Evolutionary conservation across 2,329 filamentous ascomycete species (phyloP).

Genomic region (Zalaria sp.): DNA sequence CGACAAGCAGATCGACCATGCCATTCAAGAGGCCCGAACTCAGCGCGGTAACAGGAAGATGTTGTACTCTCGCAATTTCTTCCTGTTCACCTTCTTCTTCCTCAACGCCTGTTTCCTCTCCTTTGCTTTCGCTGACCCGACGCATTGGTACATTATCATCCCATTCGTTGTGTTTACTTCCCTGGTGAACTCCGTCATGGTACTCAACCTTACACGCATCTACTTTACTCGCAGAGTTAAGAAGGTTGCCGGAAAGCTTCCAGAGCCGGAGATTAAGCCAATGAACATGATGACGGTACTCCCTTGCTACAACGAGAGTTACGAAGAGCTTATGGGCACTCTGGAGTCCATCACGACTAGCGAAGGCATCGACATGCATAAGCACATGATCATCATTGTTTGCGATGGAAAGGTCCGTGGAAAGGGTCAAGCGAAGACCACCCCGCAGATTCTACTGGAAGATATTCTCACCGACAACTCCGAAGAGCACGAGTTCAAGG

Average conservation of each 20-base stretch:
- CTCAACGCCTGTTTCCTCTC: not conserved
- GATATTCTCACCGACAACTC: slow-evolving; percentile 28
- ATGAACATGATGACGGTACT: slow-evolving; percentile 27
- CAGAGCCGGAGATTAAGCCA: slow-evolving; percentile 19
- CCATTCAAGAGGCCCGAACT: not conserved
- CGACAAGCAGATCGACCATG: slow-evolving; percentile 2
- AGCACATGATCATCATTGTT: slow-evolving; percentile 32
- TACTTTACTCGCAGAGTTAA: slow-evolving; percentile 7
- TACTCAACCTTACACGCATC: slow-evolving; percentile 28
- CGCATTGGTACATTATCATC: slow-evolving; percentile 2
- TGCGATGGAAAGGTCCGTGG: slow-evolving; percentile 35
- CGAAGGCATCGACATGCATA: slow-evolving; percentile 27
- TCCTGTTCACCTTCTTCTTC: not conserved
- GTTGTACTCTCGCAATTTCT: slow-evolving; percentile 2
- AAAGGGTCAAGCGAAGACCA: slow-evolving; percentile 34
- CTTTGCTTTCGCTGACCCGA: not conserved
- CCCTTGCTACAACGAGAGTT: slow-evolving; percentile 37
- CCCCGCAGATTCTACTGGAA: slow-evolving; percentile 32
- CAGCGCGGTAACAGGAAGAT: slow-evolving; percentile 2
- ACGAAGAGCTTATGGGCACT: slow-evolving; percentile 28
- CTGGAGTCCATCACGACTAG: slow-evolving; percentile 33
- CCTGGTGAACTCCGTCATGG: slow-evolving; percentile 31
- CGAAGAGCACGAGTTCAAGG: slow-evolving; percentile 11
- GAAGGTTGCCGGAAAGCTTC: slow-evolving; percentile 6
- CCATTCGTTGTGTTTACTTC: slow-evolving; percentile 1